Percentiles rank a stretch among this genome's conserved stretches.
Conservation (phyloP, 805 yeast species). For the Suhomyces prunicola region DNA sequence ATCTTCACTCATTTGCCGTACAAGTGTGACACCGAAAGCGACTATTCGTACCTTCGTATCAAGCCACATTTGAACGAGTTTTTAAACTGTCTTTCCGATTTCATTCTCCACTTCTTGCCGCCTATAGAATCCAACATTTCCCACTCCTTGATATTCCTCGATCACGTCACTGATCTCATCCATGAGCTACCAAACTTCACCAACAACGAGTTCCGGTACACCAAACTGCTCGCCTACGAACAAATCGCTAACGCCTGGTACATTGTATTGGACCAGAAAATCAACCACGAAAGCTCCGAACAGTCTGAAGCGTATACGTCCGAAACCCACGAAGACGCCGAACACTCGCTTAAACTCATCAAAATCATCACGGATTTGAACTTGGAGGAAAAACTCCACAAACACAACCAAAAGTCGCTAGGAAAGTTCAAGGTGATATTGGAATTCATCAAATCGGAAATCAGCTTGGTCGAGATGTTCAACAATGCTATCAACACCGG, state of each 20-base stretch:
- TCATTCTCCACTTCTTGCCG: conserved; percentile 67
- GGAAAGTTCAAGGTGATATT: conserved; percentile 44
- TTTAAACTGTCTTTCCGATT: conserved; percentile 68
- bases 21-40: conserved; percentile 67
- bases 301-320: conserved; percentile 5
- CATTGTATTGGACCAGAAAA: conserved; percentile 33
- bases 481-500: conserved; percentile 14
- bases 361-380: conserved; percentile 33
- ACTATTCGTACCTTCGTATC: conserved; percentile 74
- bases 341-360: conserved; percentile 21
- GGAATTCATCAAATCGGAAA: conserved; percentile 42
- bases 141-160: conserved; percentile 58
- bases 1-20: conserved; percentile 62
- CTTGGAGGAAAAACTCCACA: conserved; percentile 40
- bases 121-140: conserved; percentile 58
- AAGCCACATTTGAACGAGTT: conserved; percentile 67
- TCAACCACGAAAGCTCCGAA: conserved; percentile 14
- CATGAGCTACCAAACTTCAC: conserved; percentile 66
- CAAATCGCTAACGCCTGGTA: conserved; percentile 61
- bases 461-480: conserved; percentile 28
- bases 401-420: conserved; percentile 42
- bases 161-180: conserved; percentile 56
- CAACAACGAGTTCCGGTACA: conserved; percentile 53
- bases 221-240: conserved; percentile 52
- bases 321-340: conserved; percentile 6